A percentile compares a stretch with the other conserved stretches of the same genome.
Evolutionary conservation across 768 basidiomycete species (phyloP).

Genomic region (Mycena latifolia): DNA sequence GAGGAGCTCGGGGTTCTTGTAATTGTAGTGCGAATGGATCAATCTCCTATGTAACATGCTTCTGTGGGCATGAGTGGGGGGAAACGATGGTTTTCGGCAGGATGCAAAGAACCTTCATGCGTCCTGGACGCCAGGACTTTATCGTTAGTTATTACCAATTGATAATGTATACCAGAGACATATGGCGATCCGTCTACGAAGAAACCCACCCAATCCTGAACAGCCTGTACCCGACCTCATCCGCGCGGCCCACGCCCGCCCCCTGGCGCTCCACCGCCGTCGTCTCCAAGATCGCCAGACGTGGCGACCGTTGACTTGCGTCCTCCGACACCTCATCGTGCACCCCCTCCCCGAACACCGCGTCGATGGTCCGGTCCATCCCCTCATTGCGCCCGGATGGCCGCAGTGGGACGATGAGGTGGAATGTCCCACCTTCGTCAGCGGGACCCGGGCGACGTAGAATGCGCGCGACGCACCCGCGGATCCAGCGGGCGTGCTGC

Average conservation of each 20-base stretch:
- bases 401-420: conserved; percentile 81
- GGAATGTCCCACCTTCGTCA: conserved; percentile 65
- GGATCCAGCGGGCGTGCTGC: conserved; percentile 78
- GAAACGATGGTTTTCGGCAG: no score
- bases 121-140: no score
- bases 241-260: conserved; percentile 69
- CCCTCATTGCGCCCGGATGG: conserved; percentile 73
- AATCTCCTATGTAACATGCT: no score
- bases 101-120: no score
- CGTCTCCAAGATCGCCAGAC: conserved; percentile 60
- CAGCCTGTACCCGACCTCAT: conserved; percentile 77
- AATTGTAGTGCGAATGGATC: no score
- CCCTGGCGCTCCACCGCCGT: conserved; percentile 62
- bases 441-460: conserved; percentile 50
- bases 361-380: conserved; percentile 67
- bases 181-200: conserved; percentile 1
- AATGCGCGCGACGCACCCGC: conserved; percentile 65
- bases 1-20: conserved; percentile 1
- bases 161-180: background rate
- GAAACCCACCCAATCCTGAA: conserved; percentile 80
- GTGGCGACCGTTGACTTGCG: conserved; percentile 25
- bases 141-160: conserved; percentile 3
- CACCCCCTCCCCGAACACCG: no score
- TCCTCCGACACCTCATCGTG: no score
- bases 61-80: no score